Evolutionary conservation across 441 rosid species (phyloP).

Genomic region (Gossypium aridum): DNA sequence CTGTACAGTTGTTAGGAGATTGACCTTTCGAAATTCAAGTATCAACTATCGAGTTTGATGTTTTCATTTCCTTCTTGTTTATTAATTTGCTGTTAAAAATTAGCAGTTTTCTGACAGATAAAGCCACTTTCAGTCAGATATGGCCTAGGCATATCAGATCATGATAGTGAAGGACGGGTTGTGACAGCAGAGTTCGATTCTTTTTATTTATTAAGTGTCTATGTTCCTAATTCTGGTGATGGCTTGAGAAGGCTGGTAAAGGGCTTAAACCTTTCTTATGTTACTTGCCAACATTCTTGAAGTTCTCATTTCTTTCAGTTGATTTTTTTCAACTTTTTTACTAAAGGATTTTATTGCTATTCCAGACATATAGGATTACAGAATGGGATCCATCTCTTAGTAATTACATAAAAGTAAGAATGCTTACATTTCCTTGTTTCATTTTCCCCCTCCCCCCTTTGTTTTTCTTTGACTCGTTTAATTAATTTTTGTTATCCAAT

Average conservation of each 20-base stretch:
- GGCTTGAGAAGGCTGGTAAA: constrained; percentile 91
- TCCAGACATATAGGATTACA: constrained; percentile 62
- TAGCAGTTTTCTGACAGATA: constrained; percentile 41
- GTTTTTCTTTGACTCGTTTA: background rate
- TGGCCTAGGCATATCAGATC: constrained; percentile 71
- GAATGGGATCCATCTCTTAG: constrained; percentile 85
- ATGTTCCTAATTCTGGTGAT: constrained; percentile 94
- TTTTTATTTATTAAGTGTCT: constrained; percentile 61
- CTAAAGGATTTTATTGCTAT: constrained; percentile 16
- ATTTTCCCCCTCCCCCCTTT: background rate
- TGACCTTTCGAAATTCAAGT: constrained; percentile 5
- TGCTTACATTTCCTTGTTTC: background rate
- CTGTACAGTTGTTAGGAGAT: background rate
- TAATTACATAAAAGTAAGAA: constrained; percentile 70
- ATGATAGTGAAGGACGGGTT: constrained; percentile 80
- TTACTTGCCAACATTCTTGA: background rate
- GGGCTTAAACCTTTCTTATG: constrained; percentile 4
- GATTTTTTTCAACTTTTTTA: constrained; percentile 1
- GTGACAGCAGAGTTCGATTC: constrained; percentile 85
- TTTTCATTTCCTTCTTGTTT: background rate
- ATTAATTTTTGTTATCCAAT: background rate
- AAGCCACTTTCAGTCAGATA: constrained; percentile 87
- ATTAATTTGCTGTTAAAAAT: background rate
- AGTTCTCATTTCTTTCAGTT: background rate
- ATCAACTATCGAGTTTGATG: background rate